Evolutionary conservation across 495 filamentous ascomycete species (phyloP), one percentile per base, ranked within the genome.

Genomic region (Xanthoparmelia taractica): DNA sequence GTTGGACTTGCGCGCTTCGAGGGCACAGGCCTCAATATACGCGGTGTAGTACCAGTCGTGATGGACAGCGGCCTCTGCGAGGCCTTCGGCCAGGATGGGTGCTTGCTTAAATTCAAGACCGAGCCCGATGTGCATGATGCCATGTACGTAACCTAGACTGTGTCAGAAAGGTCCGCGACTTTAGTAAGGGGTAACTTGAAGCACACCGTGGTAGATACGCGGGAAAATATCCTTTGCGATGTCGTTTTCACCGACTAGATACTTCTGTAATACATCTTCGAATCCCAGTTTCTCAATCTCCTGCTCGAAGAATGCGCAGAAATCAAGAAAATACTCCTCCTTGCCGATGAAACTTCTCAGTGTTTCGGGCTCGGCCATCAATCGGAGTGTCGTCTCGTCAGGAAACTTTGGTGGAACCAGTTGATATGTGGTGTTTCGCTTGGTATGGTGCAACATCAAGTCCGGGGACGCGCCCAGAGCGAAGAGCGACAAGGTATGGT

Each of bases 41-140:
- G 63, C 66, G 41, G 56, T 67, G 64, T 67, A 67, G 48, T 45
- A 67, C 43, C 33, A 47, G 58, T 67, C 66, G 47, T 67, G 66
- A 40, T 67, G 66, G 18, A 66, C 65, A 45, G 57, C 63, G 45
- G 65, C 65, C 58, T 67, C 34, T 36, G 65, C 65, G 37, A 67
- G 48, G 41, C 65, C 65, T 45, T 67, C 65, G 37, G 65, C 65
- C 29, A 67, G 34, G 29, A 67, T 55, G 10, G 33, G 34, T 13
- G 63, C 27, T 29, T 66, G 65, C 31, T 61, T 59, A 57, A 66
- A 67, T 48, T 67, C 65, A 25, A 67, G 63, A 29, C 61, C 65
- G 20, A 66, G 55, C 20, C 60, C 63, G 57, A 67, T 66, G 58
- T 67, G 66, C 47, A 67, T 67, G 36, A 67, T 31, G 18, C 64